Percentiles rank a stretch among this genome's conserved stretches.
These are phyloP conservation scores for Crotalaria pallida DNA, from an alignment of 306 rosid species.

Conservation along the genomic window DNA sequence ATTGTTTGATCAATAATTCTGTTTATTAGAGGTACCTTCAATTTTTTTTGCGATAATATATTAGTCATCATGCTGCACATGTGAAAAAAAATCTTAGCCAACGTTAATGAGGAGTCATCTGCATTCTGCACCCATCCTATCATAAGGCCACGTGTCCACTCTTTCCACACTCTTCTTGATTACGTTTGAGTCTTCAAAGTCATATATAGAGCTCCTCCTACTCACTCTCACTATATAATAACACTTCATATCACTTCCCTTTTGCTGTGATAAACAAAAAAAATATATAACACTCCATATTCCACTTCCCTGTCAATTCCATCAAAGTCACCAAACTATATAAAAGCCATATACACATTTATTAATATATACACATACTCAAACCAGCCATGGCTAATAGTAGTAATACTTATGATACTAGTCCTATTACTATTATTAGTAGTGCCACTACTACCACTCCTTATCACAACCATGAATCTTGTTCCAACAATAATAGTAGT, in stretches of 20 bases:
- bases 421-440: neutral
- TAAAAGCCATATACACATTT: neutral
- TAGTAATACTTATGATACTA: neutral
- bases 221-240: neutral
- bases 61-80: too few species aligned
- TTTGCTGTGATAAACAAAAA: too few species aligned
- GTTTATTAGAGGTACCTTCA: too few species aligned
- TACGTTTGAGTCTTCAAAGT: conserved; percentile 26
- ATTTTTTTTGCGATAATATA: too few species aligned
- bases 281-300: too few species aligned
- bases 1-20: too few species aligned
- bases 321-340: neutral
- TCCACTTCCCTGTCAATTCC: conserved; percentile 14
- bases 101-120: neutral
- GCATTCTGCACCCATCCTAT: too few species aligned
- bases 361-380: neutral
- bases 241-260: neutral
- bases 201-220: neutral
- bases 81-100: neutral
- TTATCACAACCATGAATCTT: neutral
- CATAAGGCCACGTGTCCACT: conserved; percentile 17
- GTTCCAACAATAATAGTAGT: neutral
- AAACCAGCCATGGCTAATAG: neutral
- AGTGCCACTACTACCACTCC: neutral
- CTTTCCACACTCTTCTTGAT: conserved; percentile 17